Evolutionary conservation across 73 alveolate genomes (phyloP).

Genomic region (Urostyla sp.): DNA sequence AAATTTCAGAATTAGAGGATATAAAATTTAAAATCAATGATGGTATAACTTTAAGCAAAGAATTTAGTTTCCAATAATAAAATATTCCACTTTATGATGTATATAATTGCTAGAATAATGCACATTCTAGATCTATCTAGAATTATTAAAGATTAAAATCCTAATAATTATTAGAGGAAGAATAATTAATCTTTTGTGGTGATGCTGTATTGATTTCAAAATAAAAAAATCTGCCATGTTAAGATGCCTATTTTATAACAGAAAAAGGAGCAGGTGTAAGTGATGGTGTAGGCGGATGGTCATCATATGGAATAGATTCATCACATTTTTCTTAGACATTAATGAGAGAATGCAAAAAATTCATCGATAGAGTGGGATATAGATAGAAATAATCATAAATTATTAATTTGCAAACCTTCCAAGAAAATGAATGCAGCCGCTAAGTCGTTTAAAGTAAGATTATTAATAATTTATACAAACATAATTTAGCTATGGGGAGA

Average conservation of each 20-base stretch:
- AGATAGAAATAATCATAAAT: slow-evolving; percentile 34
- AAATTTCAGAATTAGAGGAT: background rate
- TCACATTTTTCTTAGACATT: slow-evolving; percentile 63
- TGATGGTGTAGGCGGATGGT: slow-evolving; percentile 82
- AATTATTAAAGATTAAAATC: too few species aligned
- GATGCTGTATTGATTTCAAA: slow-evolving; percentile 20
- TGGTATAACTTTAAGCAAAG: background rate
- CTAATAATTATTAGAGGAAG: slow-evolving; percentile 18
- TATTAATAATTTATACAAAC: too few species aligned
- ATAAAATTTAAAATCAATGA: background rate
- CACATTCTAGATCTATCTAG: background rate
- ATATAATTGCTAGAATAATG: background rate
- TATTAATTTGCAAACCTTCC: background rate
- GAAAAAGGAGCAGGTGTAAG: slow-evolving; percentile 69
- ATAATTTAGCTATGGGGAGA: too few species aligned
- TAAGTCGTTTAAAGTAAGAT: too few species aligned
- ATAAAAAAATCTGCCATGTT: slow-evolving; percentile 26
- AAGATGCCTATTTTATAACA: slow-evolving; percentile 64
- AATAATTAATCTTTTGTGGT: slow-evolving; percentile 18
- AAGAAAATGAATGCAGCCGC: too few species aligned
- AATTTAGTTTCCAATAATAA: background rate
- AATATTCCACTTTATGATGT: background rate
- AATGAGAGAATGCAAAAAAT: slow-evolving; percentile 52
- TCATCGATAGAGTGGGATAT: slow-evolving; percentile 26
- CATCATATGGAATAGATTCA: slow-evolving; percentile 66